Evolutionary conservation across 2,329 filamentous ascomycete genomes (phyloP), one percentile per base, ranked within the genome.

Genomic region (Purpureocillium takamizusanense): DNA sequence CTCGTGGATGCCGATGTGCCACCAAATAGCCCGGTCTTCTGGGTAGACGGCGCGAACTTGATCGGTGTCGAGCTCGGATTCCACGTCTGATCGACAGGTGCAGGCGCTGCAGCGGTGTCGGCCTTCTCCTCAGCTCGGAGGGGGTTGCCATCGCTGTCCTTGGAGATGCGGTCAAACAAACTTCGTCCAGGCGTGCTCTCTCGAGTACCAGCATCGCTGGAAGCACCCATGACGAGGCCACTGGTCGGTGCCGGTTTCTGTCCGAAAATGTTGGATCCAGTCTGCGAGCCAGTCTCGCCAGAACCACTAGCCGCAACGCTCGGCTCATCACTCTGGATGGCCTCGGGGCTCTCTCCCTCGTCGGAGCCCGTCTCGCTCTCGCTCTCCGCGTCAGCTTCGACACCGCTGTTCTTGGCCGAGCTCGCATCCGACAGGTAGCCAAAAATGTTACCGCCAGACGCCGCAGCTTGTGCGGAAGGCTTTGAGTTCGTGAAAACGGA

Each of bases 341-440:
- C 59, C 39, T 65, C 64, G 40, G 68, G 65, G 31, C 60, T 62
- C 15, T 63, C 67, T 13, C 66, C 61, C 12, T 43, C 53, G 23
- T 70, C 66, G 3, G 63, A 63, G 15, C 66, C 66, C 14, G 63
- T 56, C 40, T 68, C 66, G 43, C 61, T 66, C 44, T 72, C 66
- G 43, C 60, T 65, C 44, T 72, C 67, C 7, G 54, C 60, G 36
- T 70, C 70, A 14, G 65, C 65, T 13, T 72, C 68, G 10, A 62
- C 56, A 1, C 68, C 69, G 44, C 74, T 77, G 36, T 68, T 74
- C 53, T 72, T 73, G 31, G 67, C 61, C 12, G 71, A 73, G 46
- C 72, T 74, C 25, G 61, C 63, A 49, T 76, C 73, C 2, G 75
- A 78, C 7, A 80, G 63, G 46, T 79, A 72, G 17, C 68, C 69